These are phyloP conservation scores for Amphicarpaea edgeworthii DNA, from an alignment of 306 rosid species.

Conservation along the genomic window DNA sequence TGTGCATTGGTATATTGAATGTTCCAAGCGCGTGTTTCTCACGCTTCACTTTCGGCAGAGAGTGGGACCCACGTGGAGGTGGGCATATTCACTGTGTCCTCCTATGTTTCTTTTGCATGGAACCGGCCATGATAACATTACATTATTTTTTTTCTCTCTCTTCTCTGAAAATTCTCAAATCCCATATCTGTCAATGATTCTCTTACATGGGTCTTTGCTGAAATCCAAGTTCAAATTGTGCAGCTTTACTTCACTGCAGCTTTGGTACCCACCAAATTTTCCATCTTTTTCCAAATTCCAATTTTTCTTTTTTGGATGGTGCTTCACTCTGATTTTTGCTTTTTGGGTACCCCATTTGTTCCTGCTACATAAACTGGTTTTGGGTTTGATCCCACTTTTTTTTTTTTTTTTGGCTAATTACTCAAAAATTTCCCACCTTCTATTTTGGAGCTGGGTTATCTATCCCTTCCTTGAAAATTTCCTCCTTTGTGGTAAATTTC, in stretches of 20 bases:
- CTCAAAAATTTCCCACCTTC: slow-evolving; percentile 15
- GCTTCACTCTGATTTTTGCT: slow-evolving; percentile 10
- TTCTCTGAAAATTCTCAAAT: slow-evolving; percentile 37
- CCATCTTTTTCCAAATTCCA: slow-evolving; percentile 32
- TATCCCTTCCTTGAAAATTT: slow-evolving; percentile 38
- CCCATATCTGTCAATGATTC: slow-evolving; percentile 49
- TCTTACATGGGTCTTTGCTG: slow-evolving; percentile 52
- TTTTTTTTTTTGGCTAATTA: neutral
- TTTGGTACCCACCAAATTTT: slow-evolving; percentile 46
- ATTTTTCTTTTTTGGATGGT: neutral
- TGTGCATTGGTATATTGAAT: neutral
- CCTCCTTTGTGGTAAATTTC: slow-evolving; percentile 32
- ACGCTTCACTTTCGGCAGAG: slow-evolving; percentile 24
- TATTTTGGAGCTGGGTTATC: slow-evolving; percentile 17
- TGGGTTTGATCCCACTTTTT: slow-evolving; percentile 38
- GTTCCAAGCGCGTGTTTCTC: slow-evolving; percentile 33
- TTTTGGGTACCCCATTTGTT: slow-evolving; percentile 37
- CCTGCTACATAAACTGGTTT: slow-evolving; percentile 24
- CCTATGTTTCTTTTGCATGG: slow-evolving; percentile 53
- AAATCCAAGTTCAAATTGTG: slow-evolving; percentile 49
- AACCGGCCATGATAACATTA: slow-evolving; percentile 28
- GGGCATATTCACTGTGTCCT: slow-evolving; percentile 47
- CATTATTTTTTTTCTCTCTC: neutral
- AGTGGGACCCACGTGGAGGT: slow-evolving; percentile 11
- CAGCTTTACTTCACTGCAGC: slow-evolving; percentile 42